Percentiles rank a stretch among this genome's conserved stretches.
phyloP scores from a whole-genome alignment of 306 rosid genomes.

The Acacia confusa region DNA sequence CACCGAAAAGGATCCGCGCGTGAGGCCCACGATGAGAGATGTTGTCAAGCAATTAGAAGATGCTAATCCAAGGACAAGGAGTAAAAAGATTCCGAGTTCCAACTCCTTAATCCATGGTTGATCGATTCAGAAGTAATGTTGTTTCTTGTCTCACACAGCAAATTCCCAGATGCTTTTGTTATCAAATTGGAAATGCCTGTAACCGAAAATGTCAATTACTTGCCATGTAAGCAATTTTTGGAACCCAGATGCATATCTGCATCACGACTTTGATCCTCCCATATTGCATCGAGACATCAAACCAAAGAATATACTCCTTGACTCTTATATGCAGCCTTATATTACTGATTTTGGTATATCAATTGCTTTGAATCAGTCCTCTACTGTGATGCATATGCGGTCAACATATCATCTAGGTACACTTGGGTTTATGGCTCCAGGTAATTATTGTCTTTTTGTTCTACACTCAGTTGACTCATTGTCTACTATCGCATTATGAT shows the following conservation, averaged over 20 bases:
- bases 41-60: conserved; percentile 48
- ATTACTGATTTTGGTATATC: background rate
- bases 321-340: background rate
- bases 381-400: background rate
- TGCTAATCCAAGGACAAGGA: conserved; percentile 30
- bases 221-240: background rate
- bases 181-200: background rate
- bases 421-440: background rate
- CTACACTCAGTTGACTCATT: background rate
- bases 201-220: background rate
- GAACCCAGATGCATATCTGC: background rate
- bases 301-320: background rate
- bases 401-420: background rate
- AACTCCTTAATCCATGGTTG: background rate
- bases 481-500: background rate
- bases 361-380: background rate
- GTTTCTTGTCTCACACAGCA: background rate
- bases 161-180: background rate
- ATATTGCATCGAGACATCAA: background rate
- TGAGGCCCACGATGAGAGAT: conserved; percentile 64
- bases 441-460: background rate
- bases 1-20: conserved; percentile 55
- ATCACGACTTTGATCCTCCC: background rate
- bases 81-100: conserved; percentile 19
- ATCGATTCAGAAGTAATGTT: background rate